Conservation (phyloP, 345 rosid species). For the Cardamine chenopodiifolia region DNA sequence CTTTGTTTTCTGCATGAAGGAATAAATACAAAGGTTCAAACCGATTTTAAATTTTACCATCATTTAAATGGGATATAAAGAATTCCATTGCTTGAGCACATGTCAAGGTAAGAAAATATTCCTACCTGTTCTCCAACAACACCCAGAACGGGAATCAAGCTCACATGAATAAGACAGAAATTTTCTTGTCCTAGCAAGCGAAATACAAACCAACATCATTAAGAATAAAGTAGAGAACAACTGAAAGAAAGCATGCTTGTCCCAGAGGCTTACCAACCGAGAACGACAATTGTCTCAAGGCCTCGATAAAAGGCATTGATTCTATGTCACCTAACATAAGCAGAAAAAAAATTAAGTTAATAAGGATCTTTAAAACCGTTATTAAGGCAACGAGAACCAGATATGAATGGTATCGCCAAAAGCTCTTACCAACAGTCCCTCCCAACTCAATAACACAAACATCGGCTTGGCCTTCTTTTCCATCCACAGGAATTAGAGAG, state of each 20-base stretch:
- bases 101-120: slow-evolving; percentile 7
- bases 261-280: slow-evolving; percentile 67
- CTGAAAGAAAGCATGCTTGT: slow-evolving; percentile 13
- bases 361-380: background rate
- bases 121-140: slow-evolving; percentile 98
- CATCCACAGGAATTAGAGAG: slow-evolving; percentile 85
- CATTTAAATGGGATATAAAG: background rate
- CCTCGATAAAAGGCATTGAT: slow-evolving; percentile 98
- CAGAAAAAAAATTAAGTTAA: background rate
- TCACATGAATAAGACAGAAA: slow-evolving; percentile 94
- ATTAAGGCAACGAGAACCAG: background rate
- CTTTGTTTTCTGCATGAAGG: slow-evolving; percentile 66
- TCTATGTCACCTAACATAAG: slow-evolving; percentile 82
- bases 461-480: slow-evolving; percentile 81
- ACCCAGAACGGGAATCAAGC: slow-evolving; percentile 92
- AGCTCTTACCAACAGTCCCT: slow-evolving; percentile 90
- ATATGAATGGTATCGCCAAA: background rate
- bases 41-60: background rate
- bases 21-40: background rate
- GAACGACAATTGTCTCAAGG: slow-evolving; percentile 89
- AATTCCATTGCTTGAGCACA: background rate
- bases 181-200: slow-evolving; percentile 71
- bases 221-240: slow-evolving; percentile 22
- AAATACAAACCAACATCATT: slow-evolving; percentile 35
- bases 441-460: slow-evolving; percentile 98